Conservation (phyloP, 805 yeast species). For the Kregervanrija delftensis region DNA sequence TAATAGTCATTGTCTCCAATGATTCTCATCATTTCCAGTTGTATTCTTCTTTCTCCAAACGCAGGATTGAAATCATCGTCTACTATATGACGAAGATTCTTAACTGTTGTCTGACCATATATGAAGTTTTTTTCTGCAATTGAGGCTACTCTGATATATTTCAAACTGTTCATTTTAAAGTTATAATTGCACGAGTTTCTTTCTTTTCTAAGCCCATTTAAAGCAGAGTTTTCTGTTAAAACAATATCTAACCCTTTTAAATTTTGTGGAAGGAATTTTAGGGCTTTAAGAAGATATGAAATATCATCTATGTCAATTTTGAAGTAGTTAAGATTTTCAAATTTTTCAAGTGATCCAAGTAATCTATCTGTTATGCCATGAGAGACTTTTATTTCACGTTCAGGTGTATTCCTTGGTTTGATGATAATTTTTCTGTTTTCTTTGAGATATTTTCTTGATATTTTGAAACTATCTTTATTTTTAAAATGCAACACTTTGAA, state of each 20-base stretch:
- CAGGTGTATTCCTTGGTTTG: background rate
- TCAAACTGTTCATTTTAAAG: background rate
- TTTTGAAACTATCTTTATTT: constrained; percentile 3
- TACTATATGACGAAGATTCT: background rate
- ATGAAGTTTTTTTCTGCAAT: background rate
- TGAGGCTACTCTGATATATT: background rate
- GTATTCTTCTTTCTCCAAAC: background rate
- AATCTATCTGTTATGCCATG: constrained; percentile 7
- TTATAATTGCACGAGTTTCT: constrained; percentile 5
- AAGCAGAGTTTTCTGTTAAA: background rate
- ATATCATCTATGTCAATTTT: constrained; percentile 12
- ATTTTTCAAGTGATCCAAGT: constrained; percentile 5
- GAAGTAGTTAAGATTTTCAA: constrained; percentile 12
- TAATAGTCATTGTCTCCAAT: background rate
- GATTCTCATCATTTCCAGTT: constrained; percentile 6
- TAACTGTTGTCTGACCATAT: constrained; percentile 1
- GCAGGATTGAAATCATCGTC: background rate
- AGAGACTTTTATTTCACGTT: background rate
- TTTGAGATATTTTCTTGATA: constrained; percentile 9
- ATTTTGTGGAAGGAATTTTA: constrained; percentile 11
- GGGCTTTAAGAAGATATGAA: constrained; percentile 2
- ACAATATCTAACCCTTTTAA: constrained; percentile 12
- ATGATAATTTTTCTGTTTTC: constrained; percentile 9
- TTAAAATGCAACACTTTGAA: too few species aligned
- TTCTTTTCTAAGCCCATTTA: background rate